Evolutionary conservation across 352 stramenopile species (phyloP), one percentile per base, ranked within the genome.

Genomic region (Globisporangium emineosum): DNA sequence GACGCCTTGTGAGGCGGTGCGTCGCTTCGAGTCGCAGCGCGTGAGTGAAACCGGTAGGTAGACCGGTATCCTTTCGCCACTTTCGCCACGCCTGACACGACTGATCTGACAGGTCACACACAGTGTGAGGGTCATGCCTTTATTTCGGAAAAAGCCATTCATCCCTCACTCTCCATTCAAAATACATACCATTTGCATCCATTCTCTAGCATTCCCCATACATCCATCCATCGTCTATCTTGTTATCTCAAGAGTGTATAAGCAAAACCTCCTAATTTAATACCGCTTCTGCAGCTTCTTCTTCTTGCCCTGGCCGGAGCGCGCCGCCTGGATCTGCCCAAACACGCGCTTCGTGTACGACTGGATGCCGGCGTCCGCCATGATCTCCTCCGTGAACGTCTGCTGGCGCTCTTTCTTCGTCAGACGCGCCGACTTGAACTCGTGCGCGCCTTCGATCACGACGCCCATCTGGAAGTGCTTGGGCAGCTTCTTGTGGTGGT

Each of bases 341-440:
- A 88, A 91, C 35, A 94, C 87, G 53, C 88, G 83, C 68, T 90
- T 88, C 15, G 88, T 95, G 77, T 98, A 98, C 64, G 75, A 64
- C 56, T 87, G 79, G n/a, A 85, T 83, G 64, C 37, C 64, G 40
- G 76, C 66, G 81, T 98, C 93, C 32, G 91, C 88, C 92, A 98
- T 97, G 65, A 98, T 87, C 74, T 98, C 94, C 60, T 98, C 92
- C 50, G 92, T 96, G 56, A 98, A 89, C 62, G 93, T 98, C 72
- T 85, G 74, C 50, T 94, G 83, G 53, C 94, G 82, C 67, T 98
- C 76, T 59, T 96, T 97, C 73, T 97, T 98, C 1, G 87, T 92
- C 63, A 98, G 74, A 21, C 95, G 88, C 23, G 83, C 88, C 51
- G 80, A 91, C 67, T 93, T 89, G 80, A 93, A 95, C 77, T 98